phyloP scores from a whole-genome alignment of 768 basidiomycete genomes.

The Mycena metata region DNA sequence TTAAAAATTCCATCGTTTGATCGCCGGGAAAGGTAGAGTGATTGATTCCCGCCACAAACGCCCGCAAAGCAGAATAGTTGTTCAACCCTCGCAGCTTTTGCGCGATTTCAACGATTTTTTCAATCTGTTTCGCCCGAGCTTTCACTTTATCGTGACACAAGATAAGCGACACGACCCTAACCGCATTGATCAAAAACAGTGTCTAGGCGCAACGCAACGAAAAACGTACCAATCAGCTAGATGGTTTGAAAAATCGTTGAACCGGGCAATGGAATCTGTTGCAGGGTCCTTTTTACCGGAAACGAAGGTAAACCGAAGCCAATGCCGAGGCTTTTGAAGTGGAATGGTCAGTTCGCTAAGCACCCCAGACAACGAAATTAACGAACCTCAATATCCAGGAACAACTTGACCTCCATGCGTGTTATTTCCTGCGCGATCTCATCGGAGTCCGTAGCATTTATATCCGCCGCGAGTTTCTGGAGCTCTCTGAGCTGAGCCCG shows the following conservation, averaged over 20 bases:
- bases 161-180: constrained; percentile 92
- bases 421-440: constrained; percentile 92
- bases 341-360: constrained; percentile 14
- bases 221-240: constrained; percentile 81
- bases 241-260: constrained; percentile 85
- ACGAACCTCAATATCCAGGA: constrained; percentile 80
- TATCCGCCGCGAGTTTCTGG: constrained; percentile 66
- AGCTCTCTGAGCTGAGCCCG: constrained; percentile 77
- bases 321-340: constrained; percentile 81
- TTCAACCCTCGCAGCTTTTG: constrained; percentile 83
- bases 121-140: constrained; percentile 83
- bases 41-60: constrained; percentile 94
- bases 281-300: constrained; percentile 75
- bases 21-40: constrained; percentile 84
- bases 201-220: not conserved
- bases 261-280: constrained; percentile 77
- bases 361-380: constrained; percentile 23
- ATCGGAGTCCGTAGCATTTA: constrained; percentile 68
- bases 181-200: constrained; percentile 15
- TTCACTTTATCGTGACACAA: constrained; percentile 87
- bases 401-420: constrained; percentile 74
- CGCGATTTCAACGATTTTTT: constrained; percentile 90
- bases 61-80: constrained; percentile 94
- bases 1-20: constrained; percentile 82
- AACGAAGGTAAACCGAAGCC: constrained; percentile 84